These are phyloP conservation scores for Termitomyces sp. DNA, from an alignment of 768 basidiomycete genomes.

Conservation along the genomic window DNA sequence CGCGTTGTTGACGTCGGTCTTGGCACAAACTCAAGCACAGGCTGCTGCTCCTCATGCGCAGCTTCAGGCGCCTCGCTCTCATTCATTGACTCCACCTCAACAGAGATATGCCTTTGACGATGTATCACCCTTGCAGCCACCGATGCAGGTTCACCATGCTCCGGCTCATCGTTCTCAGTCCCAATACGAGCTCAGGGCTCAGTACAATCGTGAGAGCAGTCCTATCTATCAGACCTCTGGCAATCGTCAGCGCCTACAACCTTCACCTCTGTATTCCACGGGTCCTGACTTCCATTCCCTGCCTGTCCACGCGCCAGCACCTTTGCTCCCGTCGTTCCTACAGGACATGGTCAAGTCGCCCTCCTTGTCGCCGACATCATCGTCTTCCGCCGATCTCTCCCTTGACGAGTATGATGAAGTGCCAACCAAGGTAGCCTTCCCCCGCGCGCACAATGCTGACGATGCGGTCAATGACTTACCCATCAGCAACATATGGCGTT, in stretches of 20 bases:
- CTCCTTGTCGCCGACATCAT: constrained; percentile 60
- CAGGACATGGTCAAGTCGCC: constrained; percentile 73
- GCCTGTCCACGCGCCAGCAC: constrained; percentile 38
- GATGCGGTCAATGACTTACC: constrained; percentile 29
- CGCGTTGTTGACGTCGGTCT: constrained; percentile 71
- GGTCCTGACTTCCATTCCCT: constrained; percentile 29
- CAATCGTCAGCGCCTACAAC: constrained; percentile 27
- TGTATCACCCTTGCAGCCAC: constrained; percentile 26
- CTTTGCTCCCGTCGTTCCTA: constrained; percentile 74
- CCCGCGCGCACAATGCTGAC: constrained; percentile 25
- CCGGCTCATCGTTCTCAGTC: constrained; percentile 51
- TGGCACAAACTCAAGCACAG: constrained; percentile 49
- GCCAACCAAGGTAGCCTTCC: constrained; percentile 23
- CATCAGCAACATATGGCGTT: constrained; percentile 62
- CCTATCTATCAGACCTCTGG: constrained; percentile 71
- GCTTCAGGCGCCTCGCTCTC: constrained; percentile 33
- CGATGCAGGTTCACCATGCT: constrained; percentile 25
- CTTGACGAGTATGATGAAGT: constrained; percentile 55
- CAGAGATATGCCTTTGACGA: constrained; percentile 37
- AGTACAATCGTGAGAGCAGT: constrained; percentile 29
- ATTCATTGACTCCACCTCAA: constrained; percentile 46
- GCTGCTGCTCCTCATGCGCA: constrained; percentile 11
- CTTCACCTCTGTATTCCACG: constrained; percentile 36
- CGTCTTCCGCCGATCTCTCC: constrained; percentile 64
- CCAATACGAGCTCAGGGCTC: constrained; percentile 44